phyloP scores from a whole-genome alignment of 768 basidiomycete species.

The Pulveroboletus sp. region DNA sequence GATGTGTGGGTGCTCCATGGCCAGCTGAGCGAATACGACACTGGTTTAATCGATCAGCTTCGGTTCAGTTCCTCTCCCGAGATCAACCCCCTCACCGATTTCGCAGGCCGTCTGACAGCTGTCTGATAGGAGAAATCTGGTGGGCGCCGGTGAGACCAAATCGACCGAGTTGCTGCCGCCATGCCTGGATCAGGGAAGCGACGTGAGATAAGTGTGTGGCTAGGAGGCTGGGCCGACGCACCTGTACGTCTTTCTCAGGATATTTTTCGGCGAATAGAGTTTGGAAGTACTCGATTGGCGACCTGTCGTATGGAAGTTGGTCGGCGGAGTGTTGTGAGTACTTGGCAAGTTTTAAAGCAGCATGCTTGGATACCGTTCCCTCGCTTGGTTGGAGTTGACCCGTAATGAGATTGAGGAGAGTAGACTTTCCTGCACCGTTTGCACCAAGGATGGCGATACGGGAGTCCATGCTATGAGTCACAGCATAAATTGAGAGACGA shows the following conservation, averaged over 20 bases:
- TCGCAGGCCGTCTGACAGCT: conserved; percentile 91
- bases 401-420: conserved; percentile 87
- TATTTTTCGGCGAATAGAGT: conserved; percentile 70
- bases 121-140: conserved; percentile 90
- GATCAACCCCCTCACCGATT: conserved; percentile 62
- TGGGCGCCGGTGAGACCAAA: conserved; percentile 94
- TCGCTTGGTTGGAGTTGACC: conserved; percentile 70
- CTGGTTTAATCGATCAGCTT: conserved; percentile 35
- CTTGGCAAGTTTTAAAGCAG: conserved; percentile 89
- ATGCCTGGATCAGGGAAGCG: conserved; percentile 51
- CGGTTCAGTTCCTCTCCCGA: neutral
- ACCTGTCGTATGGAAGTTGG: conserved; percentile 90
- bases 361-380: conserved; percentile 88
- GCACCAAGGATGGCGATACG: conserved; percentile 94
- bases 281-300: conserved; percentile 94
- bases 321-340: conserved; percentile 99
- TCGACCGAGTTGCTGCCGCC: conserved; percentile 91
- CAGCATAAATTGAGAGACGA: conserved; percentile 2
- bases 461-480: conserved; percentile 72
- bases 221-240: conserved; percentile 20
- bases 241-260: conserved; percentile 88
- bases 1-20: conserved; percentile 98
- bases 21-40: conserved; percentile 92
- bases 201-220: conserved; percentile 9
- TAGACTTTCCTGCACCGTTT: conserved; percentile 94